Percentiles rank a stretch among this genome's conserved stretches.
These are phyloP conservation scores for Arthrobotrys entomopaga DNA, from an alignment of 2,329 filamentous ascomycete species.

Conservation along the genomic window DNA sequence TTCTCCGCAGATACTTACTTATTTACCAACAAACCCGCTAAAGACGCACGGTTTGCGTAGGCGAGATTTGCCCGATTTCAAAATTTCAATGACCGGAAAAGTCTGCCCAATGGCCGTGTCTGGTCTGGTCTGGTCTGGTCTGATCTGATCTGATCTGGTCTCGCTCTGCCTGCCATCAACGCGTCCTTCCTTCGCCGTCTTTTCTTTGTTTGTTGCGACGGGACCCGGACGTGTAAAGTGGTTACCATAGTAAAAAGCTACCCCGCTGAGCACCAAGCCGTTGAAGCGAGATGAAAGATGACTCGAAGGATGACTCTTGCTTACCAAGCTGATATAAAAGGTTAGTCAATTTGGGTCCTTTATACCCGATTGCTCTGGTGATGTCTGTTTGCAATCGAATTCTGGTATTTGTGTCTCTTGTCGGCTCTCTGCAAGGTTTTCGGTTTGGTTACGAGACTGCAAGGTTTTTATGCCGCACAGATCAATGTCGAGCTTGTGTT, in stretches of 20 bases:
- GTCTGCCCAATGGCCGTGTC: conserved; percentile 26
- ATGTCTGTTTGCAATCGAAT: background rate
- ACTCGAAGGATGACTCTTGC: conserved; percentile 19
- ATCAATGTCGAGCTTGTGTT: too few relatives aligned
- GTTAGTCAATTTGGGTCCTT: background rate
- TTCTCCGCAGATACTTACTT: conserved; percentile 29
- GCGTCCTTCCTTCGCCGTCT: conserved; percentile 8
- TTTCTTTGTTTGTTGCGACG: conserved; percentile 38
- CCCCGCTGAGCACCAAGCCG: background rate
- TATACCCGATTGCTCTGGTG: conserved; percentile 6
- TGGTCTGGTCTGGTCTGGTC: background rate
- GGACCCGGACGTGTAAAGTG: conserved; percentile 32
- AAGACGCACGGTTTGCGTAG: background rate
- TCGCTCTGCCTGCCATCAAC: conserved; percentile 7
- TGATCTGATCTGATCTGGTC: background rate
- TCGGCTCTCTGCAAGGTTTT: background rate
- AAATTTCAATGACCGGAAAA: background rate
- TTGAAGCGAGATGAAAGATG: too few relatives aligned
- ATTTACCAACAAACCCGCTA: conserved; percentile 40
- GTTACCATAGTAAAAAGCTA: conserved; percentile 15
- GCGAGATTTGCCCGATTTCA: conserved; percentile 28
- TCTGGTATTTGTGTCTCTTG: background rate
- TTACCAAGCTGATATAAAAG: background rate
- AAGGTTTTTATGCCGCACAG: too few relatives aligned
- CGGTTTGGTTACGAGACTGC: too few relatives aligned